Conservation (phyloP, 2,329 filamentous ascomycete species). For the Neonectria magnoliae region DNA sequence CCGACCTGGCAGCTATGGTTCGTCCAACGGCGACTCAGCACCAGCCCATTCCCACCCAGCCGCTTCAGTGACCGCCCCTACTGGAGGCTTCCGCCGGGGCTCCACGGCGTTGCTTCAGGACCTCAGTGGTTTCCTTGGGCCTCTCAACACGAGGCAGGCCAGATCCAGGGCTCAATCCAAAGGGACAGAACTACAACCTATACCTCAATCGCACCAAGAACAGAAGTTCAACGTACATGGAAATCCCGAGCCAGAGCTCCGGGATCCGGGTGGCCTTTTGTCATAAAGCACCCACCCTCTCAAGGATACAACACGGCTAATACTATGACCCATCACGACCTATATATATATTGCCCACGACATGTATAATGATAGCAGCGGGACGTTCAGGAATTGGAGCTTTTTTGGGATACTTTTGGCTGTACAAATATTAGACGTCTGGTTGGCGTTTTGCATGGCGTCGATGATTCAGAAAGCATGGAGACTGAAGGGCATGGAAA, state of each 20-base stretch:
- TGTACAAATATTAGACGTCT: conserved; percentile 30
- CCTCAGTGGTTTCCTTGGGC: conserved; percentile 62
- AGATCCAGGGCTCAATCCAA: conserved; percentile 46
- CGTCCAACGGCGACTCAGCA: conserved; percentile 52
- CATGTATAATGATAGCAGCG: conserved; percentile 32
- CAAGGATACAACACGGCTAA: background rate
- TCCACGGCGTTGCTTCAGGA: conserved; percentile 69
- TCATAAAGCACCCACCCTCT: conserved; percentile 35
- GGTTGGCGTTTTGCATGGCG: conserved; percentile 28
- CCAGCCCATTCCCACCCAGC: conserved; percentile 51
- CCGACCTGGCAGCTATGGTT: conserved; percentile 55
- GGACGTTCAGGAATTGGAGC: conserved; percentile 16
- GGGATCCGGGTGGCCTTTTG: conserved; percentile 54
- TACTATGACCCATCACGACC: conserved; percentile 23
- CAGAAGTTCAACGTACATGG: conserved; percentile 45
- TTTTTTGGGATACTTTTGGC: conserved; percentile 11
- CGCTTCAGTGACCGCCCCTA: conserved; percentile 56
- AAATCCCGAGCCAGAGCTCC: conserved; percentile 47
- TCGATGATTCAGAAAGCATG: conserved; percentile 8
- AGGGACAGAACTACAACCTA: conserved; percentile 57
- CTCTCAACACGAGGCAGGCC: conserved; percentile 48
- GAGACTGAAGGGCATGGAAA: conserved; percentile 4
- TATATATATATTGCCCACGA: conserved; percentile 24
- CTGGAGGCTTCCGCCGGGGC: conserved; percentile 60
- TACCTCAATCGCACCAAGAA: conserved; percentile 54